These are phyloP conservation scores for Globisporangium viniferum DNA, from an alignment of 352 stramenopile genomes.

Conservation along the genomic window DNA sequence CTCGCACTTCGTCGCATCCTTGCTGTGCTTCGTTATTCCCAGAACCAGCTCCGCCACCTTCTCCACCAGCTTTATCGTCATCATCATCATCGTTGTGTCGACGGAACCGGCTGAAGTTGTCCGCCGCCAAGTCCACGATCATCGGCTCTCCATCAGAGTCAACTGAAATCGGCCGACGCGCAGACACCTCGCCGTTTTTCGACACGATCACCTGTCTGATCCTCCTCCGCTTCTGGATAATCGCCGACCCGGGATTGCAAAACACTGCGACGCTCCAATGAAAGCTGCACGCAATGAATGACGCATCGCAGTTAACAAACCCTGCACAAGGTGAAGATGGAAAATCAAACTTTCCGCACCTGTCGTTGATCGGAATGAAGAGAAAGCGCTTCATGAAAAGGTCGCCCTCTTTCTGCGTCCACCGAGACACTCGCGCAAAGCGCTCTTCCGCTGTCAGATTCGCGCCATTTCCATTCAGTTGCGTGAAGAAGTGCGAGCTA, in stretches of 20 bases:
- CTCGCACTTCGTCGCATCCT: constrained; percentile 16
- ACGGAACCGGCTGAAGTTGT: constrained; percentile 22
- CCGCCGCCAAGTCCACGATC: constrained; percentile 31
- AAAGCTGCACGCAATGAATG: constrained; percentile 40
- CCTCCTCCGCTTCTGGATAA: constrained; percentile 45
- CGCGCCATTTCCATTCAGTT: constrained; percentile 55
- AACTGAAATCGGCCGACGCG: constrained; percentile 10
- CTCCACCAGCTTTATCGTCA: background rate
- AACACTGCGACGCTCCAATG: constrained; percentile 90
- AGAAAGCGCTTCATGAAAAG: constrained; percentile 86
- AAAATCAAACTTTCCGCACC: constrained; percentile 22
- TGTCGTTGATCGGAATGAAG: constrained; percentile 90
- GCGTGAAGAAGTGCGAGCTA: constrained; percentile 95
- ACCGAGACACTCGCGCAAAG: constrained; percentile 59
- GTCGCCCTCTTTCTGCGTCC: constrained; percentile 81
- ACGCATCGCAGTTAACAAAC: background rate
- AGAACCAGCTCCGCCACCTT: background rate
- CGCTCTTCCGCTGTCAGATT: constrained; percentile 38
- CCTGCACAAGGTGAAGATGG: too few relatives aligned
- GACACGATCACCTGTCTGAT: constrained; percentile 6
- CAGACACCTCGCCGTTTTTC: constrained; percentile 17
- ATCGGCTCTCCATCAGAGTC: constrained; percentile 9
- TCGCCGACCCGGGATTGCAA: constrained; percentile 75
- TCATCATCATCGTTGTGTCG: background rate
- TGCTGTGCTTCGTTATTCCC: background rate